A percentile compares a stretch with the other conserved stretches of the same genome.
These are phyloP conservation scores for Raffaelea arxii DNA, from an alignment of 2,329 filamentous ascomycete species.

Conservation along the genomic window DNA sequence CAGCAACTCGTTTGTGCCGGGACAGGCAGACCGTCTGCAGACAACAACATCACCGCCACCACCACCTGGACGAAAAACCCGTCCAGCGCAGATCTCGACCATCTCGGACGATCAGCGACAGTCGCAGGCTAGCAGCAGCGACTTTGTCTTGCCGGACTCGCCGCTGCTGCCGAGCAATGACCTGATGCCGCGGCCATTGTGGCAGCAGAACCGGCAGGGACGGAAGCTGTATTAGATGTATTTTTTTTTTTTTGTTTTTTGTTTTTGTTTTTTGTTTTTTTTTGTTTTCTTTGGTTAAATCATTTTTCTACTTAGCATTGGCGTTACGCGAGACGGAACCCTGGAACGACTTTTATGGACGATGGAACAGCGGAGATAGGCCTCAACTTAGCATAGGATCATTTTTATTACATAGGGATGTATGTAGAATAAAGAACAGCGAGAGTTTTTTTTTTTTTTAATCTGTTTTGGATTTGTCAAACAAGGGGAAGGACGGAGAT, in stretches of 20 bases:
- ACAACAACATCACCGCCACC: constrained; percentile 1
- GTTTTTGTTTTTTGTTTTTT: neutral
- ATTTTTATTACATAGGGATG: too few relatives aligned
- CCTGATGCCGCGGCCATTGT: constrained; percentile 27
- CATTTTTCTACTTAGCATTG: neutral
- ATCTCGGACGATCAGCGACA: neutral
- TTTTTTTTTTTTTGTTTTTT: constrained; percentile 6
- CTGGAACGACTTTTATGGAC: neutral
- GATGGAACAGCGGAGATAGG: too few relatives aligned
- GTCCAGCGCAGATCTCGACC: neutral
- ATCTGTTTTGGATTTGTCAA: too few relatives aligned
- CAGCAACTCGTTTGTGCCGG: neutral
- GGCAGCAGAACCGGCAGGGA: constrained; percentile 44
- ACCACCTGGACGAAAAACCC: too few relatives aligned
- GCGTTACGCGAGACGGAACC: neutral
- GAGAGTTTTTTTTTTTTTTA: too few relatives aligned
- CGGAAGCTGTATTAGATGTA: constrained; percentile 34
- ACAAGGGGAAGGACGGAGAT: too few relatives aligned
- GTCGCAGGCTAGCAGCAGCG: neutral
- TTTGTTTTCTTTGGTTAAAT: neutral
- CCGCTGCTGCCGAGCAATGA: neutral
- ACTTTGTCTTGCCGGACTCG: neutral
- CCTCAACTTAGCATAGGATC: too few relatives aligned
- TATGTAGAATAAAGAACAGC: too few relatives aligned
- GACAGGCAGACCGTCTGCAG: neutral